Evolutionary conservation across 371 early-diverging fungal species (phyloP).

Genomic region (Chytridiales sp.): DNA sequence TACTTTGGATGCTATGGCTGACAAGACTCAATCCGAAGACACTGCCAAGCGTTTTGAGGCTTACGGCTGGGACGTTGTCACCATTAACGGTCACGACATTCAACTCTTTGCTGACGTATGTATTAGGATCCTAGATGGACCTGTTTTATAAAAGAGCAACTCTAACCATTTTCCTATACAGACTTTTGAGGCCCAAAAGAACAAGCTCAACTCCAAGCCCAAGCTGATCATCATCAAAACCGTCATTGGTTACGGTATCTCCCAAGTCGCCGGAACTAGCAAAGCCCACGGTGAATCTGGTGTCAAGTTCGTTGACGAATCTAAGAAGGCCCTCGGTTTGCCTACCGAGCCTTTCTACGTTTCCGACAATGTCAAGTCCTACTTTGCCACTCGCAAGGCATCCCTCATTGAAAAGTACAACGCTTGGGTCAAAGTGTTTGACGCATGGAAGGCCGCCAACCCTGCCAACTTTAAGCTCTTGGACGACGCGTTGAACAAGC

Average conservation of each 20-base stretch:
- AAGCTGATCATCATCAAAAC: slow-evolving; percentile 44
- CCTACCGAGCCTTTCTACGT: slow-evolving; percentile 75
- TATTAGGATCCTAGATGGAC: not conserved
- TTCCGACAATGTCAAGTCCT: slow-evolving; percentile 41
- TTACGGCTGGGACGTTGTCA: slow-evolving; percentile 89
- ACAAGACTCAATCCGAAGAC: slow-evolving; percentile 72
- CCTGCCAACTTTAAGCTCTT: slow-evolving; percentile 12
- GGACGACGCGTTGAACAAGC: slow-evolving; percentile 20
- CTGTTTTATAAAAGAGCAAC: not conserved
- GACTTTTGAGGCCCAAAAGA: slow-evolving; percentile 8
- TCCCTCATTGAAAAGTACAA: slow-evolving; percentile 14
- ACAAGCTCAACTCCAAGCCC: slow-evolving; percentile 21
- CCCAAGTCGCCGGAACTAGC: slow-evolving; percentile 57
- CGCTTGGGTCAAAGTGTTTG: slow-evolving; percentile 17
- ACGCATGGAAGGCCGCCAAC: slow-evolving; percentile 30
- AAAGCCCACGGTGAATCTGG: slow-evolving; percentile 82
- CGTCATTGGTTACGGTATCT: slow-evolving; percentile 78
- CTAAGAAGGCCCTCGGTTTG: slow-evolving; percentile 63
- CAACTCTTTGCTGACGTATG: slow-evolving; percentile 69
- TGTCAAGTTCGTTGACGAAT: slow-evolving; percentile 77
- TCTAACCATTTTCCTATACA: not conserved
- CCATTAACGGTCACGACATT: slow-evolving; percentile 81
- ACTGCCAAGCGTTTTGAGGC: slow-evolving; percentile 86
- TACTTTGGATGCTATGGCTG: slow-evolving; percentile 32
- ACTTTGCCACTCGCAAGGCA: slow-evolving; percentile 15